Conservation (phyloP, 352 stramenopile genomes). For the Nothophytophthora sp. region DNA sequence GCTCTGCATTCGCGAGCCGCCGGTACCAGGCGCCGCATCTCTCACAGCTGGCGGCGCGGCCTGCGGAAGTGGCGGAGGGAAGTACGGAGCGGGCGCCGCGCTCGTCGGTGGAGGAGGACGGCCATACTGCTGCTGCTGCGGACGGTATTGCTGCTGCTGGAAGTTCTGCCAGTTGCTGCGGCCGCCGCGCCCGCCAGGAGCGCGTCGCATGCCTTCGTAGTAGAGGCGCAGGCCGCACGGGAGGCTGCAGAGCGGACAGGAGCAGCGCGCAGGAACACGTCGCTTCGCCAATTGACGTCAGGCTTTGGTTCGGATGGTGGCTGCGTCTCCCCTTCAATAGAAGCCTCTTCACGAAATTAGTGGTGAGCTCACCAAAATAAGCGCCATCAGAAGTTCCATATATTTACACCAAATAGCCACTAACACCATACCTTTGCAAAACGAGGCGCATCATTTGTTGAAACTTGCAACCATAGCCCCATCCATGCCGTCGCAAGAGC, state of each 20-base stretch:
- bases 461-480: background rate
- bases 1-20: constrained; percentile 32
- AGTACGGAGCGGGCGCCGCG: constrained; percentile 1
- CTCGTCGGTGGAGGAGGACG: background rate
- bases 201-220: background rate
- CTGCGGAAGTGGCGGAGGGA: constrained; percentile 2
- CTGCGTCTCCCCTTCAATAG: too few species aligned
- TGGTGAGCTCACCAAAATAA: too few species aligned
- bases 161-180: constrained; percentile 30
- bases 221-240: too few species aligned
- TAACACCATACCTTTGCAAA: background rate
- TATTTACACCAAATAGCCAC: too few species aligned
- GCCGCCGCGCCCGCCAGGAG: constrained; percentile 10
- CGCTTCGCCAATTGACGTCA: too few species aligned
- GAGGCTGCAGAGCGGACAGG: background rate
- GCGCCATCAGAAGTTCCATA: too few species aligned
- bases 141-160: constrained; percentile 40
- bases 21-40: too few species aligned
- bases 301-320: constrained; percentile 17
- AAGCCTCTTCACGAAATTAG: too few species aligned
- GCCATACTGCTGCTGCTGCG: too few species aligned
- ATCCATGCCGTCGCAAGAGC: background rate
- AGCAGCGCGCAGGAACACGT: too few species aligned
- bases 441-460: background rate
- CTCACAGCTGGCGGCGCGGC: too few species aligned